A percentile compares a stretch with the other conserved stretches of the same genome.
Evolutionary conservation across 352 stramenopile species (phyloP).

Genomic region (Blastocystis sp.): DNA sequence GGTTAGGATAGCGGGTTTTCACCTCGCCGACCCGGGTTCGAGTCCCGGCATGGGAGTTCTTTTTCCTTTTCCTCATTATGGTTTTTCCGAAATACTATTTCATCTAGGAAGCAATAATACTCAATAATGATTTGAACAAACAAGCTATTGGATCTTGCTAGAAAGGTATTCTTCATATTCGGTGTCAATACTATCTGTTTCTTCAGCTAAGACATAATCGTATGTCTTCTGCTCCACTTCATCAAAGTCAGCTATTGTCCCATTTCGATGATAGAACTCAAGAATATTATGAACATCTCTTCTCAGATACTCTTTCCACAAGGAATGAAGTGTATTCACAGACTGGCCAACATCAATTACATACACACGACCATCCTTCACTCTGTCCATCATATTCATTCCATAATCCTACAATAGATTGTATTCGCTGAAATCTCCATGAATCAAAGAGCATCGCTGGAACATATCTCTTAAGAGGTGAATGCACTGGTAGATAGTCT

Average conservation of each 20-base stretch:
- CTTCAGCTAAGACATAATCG: conserved; percentile 11
- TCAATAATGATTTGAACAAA: neutral
- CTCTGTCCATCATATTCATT: neutral
- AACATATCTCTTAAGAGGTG: conserved; percentile 85
- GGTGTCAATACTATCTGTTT: neutral
- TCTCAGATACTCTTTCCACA: neutral
- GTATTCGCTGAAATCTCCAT: conserved; percentile 83
- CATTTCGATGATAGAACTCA: neutral
- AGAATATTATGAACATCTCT: conserved; percentile 16
- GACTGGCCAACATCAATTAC: conserved; percentile 84
- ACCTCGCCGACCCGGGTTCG: conserved; percentile 65
- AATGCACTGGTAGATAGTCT: conserved; percentile 76
- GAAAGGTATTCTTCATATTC: neutral
- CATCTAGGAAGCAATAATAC: neutral
- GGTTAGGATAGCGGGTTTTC: conserved; percentile 67
- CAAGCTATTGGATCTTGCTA: neutral
- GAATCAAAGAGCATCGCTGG: conserved; percentile 79
- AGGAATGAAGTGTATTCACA: conserved; percentile 81
- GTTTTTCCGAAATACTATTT: neutral
- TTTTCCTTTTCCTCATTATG: neutral
- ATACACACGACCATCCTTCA: conserved; percentile 75
- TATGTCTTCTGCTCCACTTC: neutral
- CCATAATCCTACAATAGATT: conserved; percentile 81
- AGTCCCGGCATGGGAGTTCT: conserved; percentile 61
- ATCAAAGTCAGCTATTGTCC: neutral